Evolutionary conservation across 176 grass and related monocot genomes (phyloP).

Genomic region (bread wheat (Triticum aestivum)): DNA sequence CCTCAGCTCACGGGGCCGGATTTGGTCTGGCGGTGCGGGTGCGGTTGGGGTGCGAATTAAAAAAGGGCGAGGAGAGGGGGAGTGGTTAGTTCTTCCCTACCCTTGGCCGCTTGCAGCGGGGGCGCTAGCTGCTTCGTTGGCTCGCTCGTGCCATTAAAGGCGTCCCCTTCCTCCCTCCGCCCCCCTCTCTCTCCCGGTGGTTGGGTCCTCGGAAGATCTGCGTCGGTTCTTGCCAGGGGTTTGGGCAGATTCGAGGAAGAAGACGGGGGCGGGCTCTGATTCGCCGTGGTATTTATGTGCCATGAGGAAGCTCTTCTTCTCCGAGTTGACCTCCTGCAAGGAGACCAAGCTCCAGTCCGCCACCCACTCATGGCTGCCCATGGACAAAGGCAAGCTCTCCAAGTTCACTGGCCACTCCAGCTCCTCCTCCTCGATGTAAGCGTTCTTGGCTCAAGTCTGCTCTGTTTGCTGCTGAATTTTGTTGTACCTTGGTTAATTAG

Average conservation of each 20-base stretch:
- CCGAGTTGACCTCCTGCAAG: slow-evolving; percentile 67
- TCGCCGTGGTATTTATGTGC: slow-evolving; percentile 52
- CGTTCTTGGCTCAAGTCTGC: background rate
- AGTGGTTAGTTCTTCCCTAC: slow-evolving; percentile 33
- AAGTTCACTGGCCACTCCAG: slow-evolving; percentile 63
- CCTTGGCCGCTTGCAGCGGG: slow-evolving; percentile 35
- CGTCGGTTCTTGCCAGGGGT: slow-evolving; percentile 12
- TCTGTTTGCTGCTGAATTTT: slow-evolving; percentile 5
- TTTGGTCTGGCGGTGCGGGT: slow-evolving; percentile 47
- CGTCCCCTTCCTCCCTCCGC: background rate
- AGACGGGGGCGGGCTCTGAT: slow-evolving; percentile 30
- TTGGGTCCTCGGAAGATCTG: slow-evolving; percentile 30
- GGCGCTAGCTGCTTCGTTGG: background rate
- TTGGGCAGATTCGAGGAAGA: slow-evolving; percentile 27
- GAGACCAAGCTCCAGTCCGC: slow-evolving; percentile 85
- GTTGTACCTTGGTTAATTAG: background rate
- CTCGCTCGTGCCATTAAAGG: slow-evolving; percentile 52
- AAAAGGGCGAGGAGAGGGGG: background rate
- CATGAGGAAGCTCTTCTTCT: slow-evolving; percentile 99
- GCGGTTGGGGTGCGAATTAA: background rate
- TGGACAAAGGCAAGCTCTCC: slow-evolving; percentile 81
- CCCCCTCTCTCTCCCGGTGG: background rate
- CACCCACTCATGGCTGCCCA: slow-evolving; percentile 83
- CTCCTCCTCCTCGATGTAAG: slow-evolving; percentile 85
- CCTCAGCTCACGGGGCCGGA: slow-evolving; percentile 15